Evolutionary conservation across 345 rosid genomes (phyloP).

Genomic region (Boechera stricta): DNA sequence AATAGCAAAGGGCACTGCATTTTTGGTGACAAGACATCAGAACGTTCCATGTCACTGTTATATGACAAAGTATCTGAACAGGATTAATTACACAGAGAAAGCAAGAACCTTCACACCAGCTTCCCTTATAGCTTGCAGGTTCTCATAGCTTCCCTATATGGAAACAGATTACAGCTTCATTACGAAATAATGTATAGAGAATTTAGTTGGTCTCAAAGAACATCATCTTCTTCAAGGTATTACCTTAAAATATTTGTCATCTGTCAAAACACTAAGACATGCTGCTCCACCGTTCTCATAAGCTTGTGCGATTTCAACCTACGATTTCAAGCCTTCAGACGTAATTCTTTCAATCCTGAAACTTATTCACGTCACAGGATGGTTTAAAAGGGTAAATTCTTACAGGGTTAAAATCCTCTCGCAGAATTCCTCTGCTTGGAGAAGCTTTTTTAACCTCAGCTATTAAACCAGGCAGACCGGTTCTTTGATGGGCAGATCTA

Average conservation of each 20-base stretch:
- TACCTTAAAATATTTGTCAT: conserved; percentile 85
- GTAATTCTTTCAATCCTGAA: not conserved
- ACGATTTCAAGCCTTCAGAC: conserved; percentile 28
- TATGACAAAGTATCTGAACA: conserved; percentile 5
- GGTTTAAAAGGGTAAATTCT: not conserved
- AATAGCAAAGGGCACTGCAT: conserved; percentile 93
- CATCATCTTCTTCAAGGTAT: not conserved
- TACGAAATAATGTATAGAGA: not conserved
- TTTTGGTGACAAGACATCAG: conserved; percentile 30
- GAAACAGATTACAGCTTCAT: conserved; percentile 17
- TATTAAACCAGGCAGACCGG: conserved; percentile 83
- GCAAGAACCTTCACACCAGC: conserved; percentile 79
- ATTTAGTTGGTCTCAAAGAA: not conserved
- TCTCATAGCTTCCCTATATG: conserved; percentile 88
- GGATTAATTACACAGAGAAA: not conserved
- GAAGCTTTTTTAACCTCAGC: conserved; percentile 99
- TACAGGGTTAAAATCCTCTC: conserved; percentile 93
- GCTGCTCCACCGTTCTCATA: conserved; percentile 97
- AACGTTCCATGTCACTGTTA: conserved; percentile 1
- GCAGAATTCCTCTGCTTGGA: conserved; percentile 85
- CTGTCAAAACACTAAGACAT: conserved; percentile 93
- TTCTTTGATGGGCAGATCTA: conserved; percentile 64
- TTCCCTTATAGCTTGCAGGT: conserved; percentile 75
- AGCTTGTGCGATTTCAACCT: conserved; percentile 86
- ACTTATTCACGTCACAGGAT: not conserved